phyloP scores from a whole-genome alignment of 768 basidiomycete species.

The Psilocybe cyanescens region DNA sequence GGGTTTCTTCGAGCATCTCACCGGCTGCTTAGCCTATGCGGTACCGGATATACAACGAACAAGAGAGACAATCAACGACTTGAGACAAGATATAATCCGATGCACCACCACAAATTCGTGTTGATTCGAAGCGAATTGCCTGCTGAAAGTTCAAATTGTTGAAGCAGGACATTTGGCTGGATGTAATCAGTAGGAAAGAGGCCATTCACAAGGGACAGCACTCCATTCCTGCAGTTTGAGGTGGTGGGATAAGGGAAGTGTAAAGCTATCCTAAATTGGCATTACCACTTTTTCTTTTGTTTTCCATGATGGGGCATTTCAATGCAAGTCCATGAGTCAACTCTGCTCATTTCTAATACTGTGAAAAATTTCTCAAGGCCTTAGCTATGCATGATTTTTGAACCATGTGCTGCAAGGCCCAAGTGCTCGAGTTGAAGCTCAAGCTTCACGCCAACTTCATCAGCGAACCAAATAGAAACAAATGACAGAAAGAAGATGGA shows the following conservation, averaged over 20 bases:
- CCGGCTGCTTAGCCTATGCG: slow-evolving; percentile 8
- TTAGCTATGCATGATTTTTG: no score
- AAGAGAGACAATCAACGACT: slow-evolving; percentile 19
- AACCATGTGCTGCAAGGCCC: background rate
- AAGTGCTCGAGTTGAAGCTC: background rate
- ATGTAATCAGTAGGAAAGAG: slow-evolving; percentile 3
- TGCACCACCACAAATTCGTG: slow-evolving; percentile 9
- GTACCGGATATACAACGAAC: slow-evolving; percentile 4
- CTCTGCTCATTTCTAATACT: background rate
- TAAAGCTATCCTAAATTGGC: slow-evolving; percentile 18
- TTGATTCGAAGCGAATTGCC: slow-evolving; percentile 16
- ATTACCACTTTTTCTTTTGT: slow-evolving; percentile 10
- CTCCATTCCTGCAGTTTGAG: slow-evolving; percentile 16
- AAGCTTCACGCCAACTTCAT: background rate
- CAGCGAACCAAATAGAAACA: background rate
- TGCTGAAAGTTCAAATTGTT: slow-evolving; percentile 11
- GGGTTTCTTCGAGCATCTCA: slow-evolving; percentile 2
- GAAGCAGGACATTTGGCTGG: slow-evolving; percentile 16
- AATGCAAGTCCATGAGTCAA: background rate
- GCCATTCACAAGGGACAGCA: slow-evolving; percentile 20
- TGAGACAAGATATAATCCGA: slow-evolving; percentile 18
- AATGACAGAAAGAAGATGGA: background rate
- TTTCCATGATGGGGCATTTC: background rate
- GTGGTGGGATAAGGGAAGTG: slow-evolving; percentile 20
- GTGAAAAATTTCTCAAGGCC: background rate